Conservation (phyloP, 2,329 filamentous ascomycete species). For the Didymella segeticola region DNA sequence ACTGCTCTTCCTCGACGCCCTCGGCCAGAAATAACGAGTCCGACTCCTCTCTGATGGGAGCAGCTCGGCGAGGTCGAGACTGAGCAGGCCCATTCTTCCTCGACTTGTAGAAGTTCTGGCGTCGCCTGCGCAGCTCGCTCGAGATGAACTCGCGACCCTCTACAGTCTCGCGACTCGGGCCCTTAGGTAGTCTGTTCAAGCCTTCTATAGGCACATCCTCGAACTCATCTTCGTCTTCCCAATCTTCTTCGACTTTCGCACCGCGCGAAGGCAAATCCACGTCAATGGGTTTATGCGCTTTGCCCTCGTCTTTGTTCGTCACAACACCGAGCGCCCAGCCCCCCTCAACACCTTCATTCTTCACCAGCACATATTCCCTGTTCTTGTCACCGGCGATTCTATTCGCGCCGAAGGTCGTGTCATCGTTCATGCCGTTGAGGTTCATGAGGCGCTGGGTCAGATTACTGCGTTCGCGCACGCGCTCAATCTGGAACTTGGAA, state of each 20-base stretch:
- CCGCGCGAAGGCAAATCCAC: constrained; percentile 68
- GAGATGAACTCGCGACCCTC: constrained; percentile 48
- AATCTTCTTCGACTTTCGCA: constrained; percentile 63
- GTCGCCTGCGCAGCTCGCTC: constrained; percentile 51
- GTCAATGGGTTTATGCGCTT: constrained; percentile 88
- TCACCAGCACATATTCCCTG: constrained; percentile 93
- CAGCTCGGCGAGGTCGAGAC: constrained; percentile 23
- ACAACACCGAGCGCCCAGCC: constrained; percentile 97
- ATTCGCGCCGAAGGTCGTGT: constrained; percentile 70
- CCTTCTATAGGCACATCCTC: constrained; percentile 94
- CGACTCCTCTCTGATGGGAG: constrained; percentile 48
- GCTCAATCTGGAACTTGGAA: constrained; percentile 93
- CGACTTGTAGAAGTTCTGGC: constrained; percentile 57
- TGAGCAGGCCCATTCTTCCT: constrained; percentile 33
- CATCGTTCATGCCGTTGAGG: constrained; percentile 86
- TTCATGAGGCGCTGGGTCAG: constrained; percentile 95
- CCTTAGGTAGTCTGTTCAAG: constrained; percentile 80
- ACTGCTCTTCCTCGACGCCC: constrained; percentile 50
- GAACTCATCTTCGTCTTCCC: constrained; percentile 80
- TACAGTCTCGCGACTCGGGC: constrained; percentile 32
- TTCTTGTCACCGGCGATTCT: constrained; percentile 85
- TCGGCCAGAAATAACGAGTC: constrained; percentile 64
- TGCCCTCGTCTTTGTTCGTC: constrained; percentile 79
- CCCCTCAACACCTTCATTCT: constrained; percentile 92
- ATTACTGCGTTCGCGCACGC: constrained; percentile 90